phyloP scores from a whole-genome alignment of 148 eudicot genomes.

The Chenopodium suecicum region DNA sequence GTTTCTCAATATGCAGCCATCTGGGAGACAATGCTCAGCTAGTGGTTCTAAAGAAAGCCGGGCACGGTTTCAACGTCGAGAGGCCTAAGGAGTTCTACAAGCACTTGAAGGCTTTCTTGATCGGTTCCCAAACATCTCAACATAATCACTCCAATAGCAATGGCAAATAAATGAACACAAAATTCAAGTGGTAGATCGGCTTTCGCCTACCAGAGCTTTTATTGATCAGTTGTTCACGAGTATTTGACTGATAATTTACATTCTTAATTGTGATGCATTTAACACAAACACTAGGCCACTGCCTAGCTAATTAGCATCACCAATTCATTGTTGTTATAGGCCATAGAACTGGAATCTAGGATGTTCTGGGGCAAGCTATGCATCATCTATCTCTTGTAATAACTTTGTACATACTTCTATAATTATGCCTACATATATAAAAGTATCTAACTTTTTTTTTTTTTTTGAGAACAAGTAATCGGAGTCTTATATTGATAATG shows the following conservation, averaged over 20 bases:
- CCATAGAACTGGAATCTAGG: too few species aligned
- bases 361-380: too few species aligned
- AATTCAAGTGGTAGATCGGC: background rate
- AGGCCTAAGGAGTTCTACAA: constrained; percentile 57
- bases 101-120: constrained; percentile 57
- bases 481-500: too few species aligned
- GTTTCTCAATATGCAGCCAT: constrained; percentile 45
- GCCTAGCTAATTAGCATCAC: too few species aligned
- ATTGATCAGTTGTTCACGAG: background rate
- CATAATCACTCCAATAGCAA: constrained; percentile 4
- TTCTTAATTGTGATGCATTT: background rate
- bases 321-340: too few species aligned
- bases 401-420: too few species aligned
- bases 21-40: constrained; percentile 66
- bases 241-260: background rate
- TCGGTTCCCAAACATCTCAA: constrained; percentile 14
- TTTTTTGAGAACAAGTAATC: too few species aligned
- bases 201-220: background rate
- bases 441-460: too few species aligned
- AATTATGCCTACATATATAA: too few species aligned
- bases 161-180: background rate
- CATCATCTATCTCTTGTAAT: too few species aligned
- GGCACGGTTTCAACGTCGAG: constrained; percentile 65
- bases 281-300: too few species aligned
- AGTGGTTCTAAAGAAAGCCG: constrained; percentile 58